These are phyloP conservation scores for Cladophialophora chaetospira DNA, from an alignment of 2,329 filamentous ascomycete genomes.

Conservation along the genomic window DNA sequence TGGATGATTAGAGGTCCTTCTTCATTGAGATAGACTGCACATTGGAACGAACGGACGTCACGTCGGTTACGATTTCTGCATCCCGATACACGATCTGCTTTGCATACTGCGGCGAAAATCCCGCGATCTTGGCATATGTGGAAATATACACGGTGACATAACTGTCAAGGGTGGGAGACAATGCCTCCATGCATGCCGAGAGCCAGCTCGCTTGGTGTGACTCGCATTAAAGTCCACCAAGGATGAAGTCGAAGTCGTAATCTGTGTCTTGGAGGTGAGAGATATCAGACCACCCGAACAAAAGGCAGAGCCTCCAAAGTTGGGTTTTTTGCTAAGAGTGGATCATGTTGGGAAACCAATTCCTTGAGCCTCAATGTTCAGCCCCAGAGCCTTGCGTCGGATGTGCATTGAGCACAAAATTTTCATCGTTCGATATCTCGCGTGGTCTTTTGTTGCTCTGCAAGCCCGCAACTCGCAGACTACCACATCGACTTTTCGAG, in stretches of 20 bases:
- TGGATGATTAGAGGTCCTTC: slow-evolving; percentile 17
- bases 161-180: not conserved
- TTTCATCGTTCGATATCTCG: not conserved
- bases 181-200: not conserved
- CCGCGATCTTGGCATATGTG: not conserved
- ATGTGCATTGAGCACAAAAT: not conserved
- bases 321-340: not conserved
- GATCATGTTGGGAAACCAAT: not conserved
- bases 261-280: not conserved
- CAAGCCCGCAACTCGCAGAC: no score
- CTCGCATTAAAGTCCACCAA: not conserved
- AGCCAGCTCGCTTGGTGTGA: not conserved
- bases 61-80: not conserved
- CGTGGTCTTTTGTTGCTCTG: not conserved
- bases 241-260: not conserved
- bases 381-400: slow-evolving; percentile 8
- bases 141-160: not conserved
- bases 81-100: not conserved
- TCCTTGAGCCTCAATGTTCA: slow-evolving; percentile 24
- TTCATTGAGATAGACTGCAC: not conserved
- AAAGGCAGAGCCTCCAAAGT: not conserved
- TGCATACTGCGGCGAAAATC: not conserved
- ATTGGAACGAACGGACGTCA: not conserved
- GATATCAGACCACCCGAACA: not conserved
- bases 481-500: no score